Evolutionary conservation across 345 rosid genomes (phyloP).

Genomic region (Eucalyptus regnans): DNA sequence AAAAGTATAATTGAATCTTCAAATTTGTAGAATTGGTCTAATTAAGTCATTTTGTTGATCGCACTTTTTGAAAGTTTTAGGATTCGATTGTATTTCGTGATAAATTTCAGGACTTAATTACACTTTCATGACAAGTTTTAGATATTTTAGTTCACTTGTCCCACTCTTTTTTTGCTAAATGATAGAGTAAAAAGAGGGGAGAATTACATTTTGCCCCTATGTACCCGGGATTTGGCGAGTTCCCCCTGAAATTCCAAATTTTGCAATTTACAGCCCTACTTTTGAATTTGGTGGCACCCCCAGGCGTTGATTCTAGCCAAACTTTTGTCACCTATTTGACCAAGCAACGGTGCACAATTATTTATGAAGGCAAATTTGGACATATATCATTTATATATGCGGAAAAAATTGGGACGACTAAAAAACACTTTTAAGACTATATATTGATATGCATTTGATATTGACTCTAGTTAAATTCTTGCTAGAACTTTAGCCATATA

Average conservation of each 20-base stretch:
- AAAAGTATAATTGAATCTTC: too few species aligned
- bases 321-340: background rate
- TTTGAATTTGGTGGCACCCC: background rate
- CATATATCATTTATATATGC: background rate
- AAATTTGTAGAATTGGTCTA: too few species aligned
- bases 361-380: background rate
- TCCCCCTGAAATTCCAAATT: background rate
- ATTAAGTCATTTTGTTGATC: rapidly evolving
- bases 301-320: background rate
- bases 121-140: background rate
- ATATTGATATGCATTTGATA: background rate
- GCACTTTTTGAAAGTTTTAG: too few species aligned
- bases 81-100: rapidly evolving
- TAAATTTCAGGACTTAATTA: too few species aligned
- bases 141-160: background rate
- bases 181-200: background rate
- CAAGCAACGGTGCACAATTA: background rate
- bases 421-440: background rate
- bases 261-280: background rate
- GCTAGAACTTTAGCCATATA: background rate
- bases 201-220: background rate
- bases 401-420: background rate
- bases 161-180: background rate
- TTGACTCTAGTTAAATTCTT: background rate
- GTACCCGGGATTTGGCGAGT: background rate